phyloP scores from a whole-genome alignment of 1,284 basidiomycete genomes.

The Irpex lacteus region DNA sequence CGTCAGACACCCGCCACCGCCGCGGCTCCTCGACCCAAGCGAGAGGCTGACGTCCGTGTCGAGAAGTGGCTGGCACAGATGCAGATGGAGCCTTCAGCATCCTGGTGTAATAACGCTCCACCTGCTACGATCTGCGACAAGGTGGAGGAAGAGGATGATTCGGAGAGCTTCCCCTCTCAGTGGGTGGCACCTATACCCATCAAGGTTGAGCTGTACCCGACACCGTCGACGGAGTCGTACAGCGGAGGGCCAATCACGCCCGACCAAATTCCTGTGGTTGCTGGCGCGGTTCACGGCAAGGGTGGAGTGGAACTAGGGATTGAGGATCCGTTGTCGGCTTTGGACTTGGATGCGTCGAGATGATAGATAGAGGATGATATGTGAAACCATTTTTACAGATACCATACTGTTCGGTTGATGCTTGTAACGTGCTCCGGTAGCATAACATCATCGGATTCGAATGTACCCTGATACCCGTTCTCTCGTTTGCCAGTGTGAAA shows the following conservation, averaged over 20 bases:
- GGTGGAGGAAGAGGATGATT: neutral
- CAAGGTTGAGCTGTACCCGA: neutral
- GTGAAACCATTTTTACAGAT: too few relatives aligned
- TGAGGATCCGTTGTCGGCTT: neutral
- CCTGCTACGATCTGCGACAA: neutral
- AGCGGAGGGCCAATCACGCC: neutral
- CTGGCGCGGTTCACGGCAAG: neutral
- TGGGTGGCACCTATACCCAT: neutral
- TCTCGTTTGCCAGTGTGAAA: too few relatives aligned
- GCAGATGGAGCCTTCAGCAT: neutral
- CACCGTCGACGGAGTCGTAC: neutral
- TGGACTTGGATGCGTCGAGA: neutral
- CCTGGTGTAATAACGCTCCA: neutral
- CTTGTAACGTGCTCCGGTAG: too few relatives aligned
- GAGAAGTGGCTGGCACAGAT: neutral
- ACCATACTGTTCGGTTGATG: too few relatives aligned
- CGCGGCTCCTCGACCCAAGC: neutral
- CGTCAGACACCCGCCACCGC: neutral
- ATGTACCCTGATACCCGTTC: too few relatives aligned
- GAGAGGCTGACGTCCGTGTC: neutral
- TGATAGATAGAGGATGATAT: neutral
- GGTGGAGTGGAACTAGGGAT: neutral
- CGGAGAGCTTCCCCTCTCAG: neutral
- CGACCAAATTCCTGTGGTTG: neutral
- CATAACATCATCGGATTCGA: too few relatives aligned